Evolutionary conservation across 2,329 filamentous ascomycete genomes (phyloP).

Genomic region (Elsinoe arachidis): DNA sequence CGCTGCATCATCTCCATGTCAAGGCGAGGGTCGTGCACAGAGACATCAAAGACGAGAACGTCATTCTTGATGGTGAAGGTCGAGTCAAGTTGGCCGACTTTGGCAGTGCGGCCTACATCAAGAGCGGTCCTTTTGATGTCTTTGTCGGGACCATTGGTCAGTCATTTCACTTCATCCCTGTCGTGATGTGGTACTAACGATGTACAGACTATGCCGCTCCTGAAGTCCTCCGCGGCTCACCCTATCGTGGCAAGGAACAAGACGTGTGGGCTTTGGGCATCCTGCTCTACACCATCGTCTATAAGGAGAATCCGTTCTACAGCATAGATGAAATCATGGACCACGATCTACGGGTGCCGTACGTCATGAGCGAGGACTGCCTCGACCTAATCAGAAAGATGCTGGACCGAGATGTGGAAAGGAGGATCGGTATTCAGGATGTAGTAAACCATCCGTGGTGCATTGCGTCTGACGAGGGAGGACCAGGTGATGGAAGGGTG

Average conservation of each 20-base stretch:
- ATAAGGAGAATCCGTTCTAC: slow-evolving; percentile 99
- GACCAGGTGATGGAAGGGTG: slow-evolving; percentile 1
- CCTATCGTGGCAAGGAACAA: slow-evolving; percentile 92
- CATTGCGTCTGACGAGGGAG: not conserved
- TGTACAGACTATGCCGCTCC: slow-evolving; percentile 85
- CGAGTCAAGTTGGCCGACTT: slow-evolving; percentile 97
- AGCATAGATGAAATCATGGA: slow-evolving; percentile 99
- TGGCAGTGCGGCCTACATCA: slow-evolving; percentile 95
- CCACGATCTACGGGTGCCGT: slow-evolving; percentile 84
- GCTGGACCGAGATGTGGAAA: slow-evolving; percentile 81
- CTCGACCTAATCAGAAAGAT: slow-evolving; percentile 86
- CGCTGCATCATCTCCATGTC: slow-evolving; percentile 83
- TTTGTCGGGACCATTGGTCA: slow-evolving; percentile 97
- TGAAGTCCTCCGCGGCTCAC: slow-evolving; percentile 87
- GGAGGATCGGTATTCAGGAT: slow-evolving; percentile 75
- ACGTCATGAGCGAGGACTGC: slow-evolving; percentile 79
- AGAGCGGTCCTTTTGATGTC: slow-evolving; percentile 95
- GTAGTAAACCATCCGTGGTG: slow-evolving; percentile 89
- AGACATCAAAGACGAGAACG: slow-evolving; percentile 98
- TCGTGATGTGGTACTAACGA: not conserved
- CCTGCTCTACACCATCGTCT: slow-evolving; percentile 94
- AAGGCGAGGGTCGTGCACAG: slow-evolving; percentile 89
- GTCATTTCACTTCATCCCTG: slow-evolving; percentile 24
- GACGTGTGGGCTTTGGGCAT: slow-evolving; percentile 98
- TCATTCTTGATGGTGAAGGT: slow-evolving; percentile 89